Evolutionary conservation across 1,284 basidiomycete species (phyloP).

Genomic region (Pulveroboletus sp.): DNA sequence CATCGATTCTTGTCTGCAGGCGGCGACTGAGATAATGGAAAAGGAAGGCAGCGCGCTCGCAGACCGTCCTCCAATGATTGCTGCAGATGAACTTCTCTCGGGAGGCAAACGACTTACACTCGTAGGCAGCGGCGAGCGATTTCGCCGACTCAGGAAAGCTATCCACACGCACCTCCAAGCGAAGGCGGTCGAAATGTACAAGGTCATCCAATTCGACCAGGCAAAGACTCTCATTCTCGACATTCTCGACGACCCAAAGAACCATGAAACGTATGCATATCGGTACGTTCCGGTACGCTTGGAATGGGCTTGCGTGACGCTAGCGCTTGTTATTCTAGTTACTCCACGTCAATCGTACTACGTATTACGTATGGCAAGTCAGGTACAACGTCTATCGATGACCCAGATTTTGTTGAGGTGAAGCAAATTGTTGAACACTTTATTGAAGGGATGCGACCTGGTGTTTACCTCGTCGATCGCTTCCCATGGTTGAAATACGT

Average conservation of each 20-base stretch:
- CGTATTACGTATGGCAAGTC: constrained; percentile 65
- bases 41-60: constrained; percentile 34
- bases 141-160: constrained; percentile 36
- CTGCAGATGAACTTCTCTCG: constrained; percentile 32
- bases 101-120: constrained; percentile 27
- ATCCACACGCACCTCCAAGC: constrained; percentile 43
- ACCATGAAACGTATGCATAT: constrained; percentile 37
- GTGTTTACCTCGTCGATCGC: constrained; percentile 58
- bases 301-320: not conserved
- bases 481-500: constrained; percentile 54
- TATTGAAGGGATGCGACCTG: constrained; percentile 53
- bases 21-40: constrained; percentile 38
- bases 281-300: constrained; percentile 24
- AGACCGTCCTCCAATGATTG: constrained; percentile 37
- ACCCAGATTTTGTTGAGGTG: constrained; percentile 58
- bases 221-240: constrained; percentile 41
- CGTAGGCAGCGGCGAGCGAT: constrained; percentile 24
- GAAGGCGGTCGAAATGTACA: constrained; percentile 35
- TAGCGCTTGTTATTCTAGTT: constrained; percentile 40
- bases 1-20: too few species aligned
- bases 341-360: constrained; percentile 63
- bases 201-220: constrained; percentile 37
- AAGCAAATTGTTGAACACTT: constrained; percentile 51
- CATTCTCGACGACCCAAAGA: constrained; percentile 39
- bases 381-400: constrained; percentile 48